Base-by-base conservation (phyloP, 2,329 filamentous ascomycete genomes). In the Lasiodiplodia sp. region DNA sequence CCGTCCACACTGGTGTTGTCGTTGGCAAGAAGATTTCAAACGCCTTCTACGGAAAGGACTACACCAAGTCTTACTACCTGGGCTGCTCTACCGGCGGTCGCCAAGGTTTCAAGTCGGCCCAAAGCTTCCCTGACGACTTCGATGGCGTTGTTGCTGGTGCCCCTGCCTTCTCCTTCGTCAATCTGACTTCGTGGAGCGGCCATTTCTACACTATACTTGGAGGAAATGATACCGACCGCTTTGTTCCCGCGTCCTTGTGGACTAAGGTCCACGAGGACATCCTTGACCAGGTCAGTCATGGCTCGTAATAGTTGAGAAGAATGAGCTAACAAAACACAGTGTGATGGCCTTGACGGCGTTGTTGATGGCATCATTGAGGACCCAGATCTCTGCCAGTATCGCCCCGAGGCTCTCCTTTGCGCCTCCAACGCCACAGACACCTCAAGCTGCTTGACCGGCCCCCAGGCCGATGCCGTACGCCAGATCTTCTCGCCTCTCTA, bases 341-440 rank as follows among this genome's bases (percentile, higher is more conserved):
- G 85, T 72, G 85, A 87, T 70, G 72, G 72, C 3, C 75, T 85
- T 7, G 85, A 87, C 71, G 83, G 83, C 21, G 80, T 81, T 14
- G 73, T 76, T 11, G 85, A 87, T 72, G 82, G 82, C 8, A 81
- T 86, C 66, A 75, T 86, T 37, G 82, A 84, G 71, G 81, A 83
- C 71, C 79, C 83, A 2, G 77, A 76, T 10, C 75, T 80, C n/a
- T 85, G 84, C 75, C 70, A 78, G 21, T 83, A 83, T 72, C 73
- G 79, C 40, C 81, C 82, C 18, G 76, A 80, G 49, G 74, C 75
- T 3, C 75, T 83, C 16, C 69, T 78, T 37, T 84, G 82, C 73
- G 69, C 72, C 1, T 57, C 71, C 44, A 75, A 78, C 67, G 74
- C 72, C 51, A 75, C 73, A 8, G 79, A 78, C 63, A 78, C 77